phyloP scores from a whole-genome alignment of 2,329 filamentous ascomycete genomes.

The Talaromyces sp. region DNA sequence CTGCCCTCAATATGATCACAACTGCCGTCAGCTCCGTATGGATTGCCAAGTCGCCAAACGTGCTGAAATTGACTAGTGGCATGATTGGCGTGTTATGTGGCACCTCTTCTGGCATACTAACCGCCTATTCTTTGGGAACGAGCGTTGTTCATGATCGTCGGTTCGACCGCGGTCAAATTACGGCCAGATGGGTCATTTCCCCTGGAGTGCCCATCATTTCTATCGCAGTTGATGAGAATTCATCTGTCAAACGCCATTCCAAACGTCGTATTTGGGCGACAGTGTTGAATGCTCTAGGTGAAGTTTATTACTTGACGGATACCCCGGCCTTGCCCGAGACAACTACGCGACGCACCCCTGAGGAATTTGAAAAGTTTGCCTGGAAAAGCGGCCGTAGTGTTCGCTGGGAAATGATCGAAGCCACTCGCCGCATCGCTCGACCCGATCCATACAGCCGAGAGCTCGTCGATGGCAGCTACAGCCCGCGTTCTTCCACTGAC shows the following conservation, averaged over 20 bases:
- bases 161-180: constrained; percentile 69
- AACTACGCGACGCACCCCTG: constrained; percentile 42
- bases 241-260: constrained; percentile 64
- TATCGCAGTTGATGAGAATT: constrained; percentile 77
- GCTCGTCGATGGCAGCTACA: constrained; percentile 67
- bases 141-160: constrained; percentile 56
- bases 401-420: constrained; percentile 75
- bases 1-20: constrained; percentile 62
- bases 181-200: constrained; percentile 82
- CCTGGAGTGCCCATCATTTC: constrained; percentile 88
- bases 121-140: constrained; percentile 70
- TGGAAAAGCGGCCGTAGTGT: constrained; percentile 77
- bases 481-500: constrained; percentile 71
- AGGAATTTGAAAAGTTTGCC: constrained; percentile 58
- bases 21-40: constrained; percentile 77
- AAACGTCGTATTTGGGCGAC: constrained; percentile 80
- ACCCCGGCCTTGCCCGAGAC: constrained; percentile 44
- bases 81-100: constrained; percentile 78
- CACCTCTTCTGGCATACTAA: constrained; percentile 76
- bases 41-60: constrained; percentile 75
- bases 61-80: constrained; percentile 68
- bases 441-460: constrained; percentile 69
- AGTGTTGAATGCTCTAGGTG: constrained; percentile 86
- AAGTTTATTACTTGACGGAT: constrained; percentile 78
- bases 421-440: constrained; percentile 66